Percentiles rank a stretch among this genome's conserved stretches.
phyloP scores from a whole-genome alignment of 2,329 filamentous ascomycete genomes.

The Verticillium isaacii region DNA sequence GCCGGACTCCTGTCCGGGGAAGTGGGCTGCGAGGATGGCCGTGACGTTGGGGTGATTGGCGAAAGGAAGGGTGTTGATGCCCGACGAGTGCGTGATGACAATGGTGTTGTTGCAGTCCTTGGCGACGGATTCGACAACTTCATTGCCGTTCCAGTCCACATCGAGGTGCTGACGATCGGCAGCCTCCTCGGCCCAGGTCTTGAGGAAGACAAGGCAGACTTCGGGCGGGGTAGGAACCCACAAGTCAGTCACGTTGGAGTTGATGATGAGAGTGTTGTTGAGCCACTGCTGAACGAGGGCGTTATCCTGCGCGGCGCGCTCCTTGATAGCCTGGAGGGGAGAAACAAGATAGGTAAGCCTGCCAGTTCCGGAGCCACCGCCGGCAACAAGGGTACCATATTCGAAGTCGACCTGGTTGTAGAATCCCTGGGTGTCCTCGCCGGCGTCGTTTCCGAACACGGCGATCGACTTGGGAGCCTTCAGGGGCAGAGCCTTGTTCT shows the following conservation, averaged over 20 bases:
- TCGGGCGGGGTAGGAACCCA: slow-evolving; percentile 49
- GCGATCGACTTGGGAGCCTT: slow-evolving; percentile 52
- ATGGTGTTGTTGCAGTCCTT: slow-evolving; percentile 42
- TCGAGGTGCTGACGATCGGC: slow-evolving; percentile 50
- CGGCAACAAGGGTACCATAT: slow-evolving; percentile 50
- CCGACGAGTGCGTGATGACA: slow-evolving; percentile 67
- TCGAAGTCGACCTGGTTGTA: slow-evolving; percentile 61
- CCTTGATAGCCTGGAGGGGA: slow-evolving; percentile 56
- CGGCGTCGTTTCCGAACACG: slow-evolving; percentile 67
- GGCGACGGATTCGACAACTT: slow-evolving; percentile 24
- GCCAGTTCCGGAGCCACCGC: slow-evolving; percentile 54
- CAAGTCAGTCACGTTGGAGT: slow-evolving; percentile 35
- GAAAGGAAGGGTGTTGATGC: slow-evolving; percentile 54
- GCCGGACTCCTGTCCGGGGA: slow-evolving; percentile 70
- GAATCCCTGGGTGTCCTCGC: slow-evolving; percentile 63
- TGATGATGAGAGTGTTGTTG: slow-evolving; percentile 35
- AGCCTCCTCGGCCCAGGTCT: slow-evolving; percentile 62
- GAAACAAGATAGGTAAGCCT: slow-evolving; percentile 62
- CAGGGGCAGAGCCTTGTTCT: slow-evolving; percentile 53
- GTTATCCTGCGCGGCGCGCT: slow-evolving; percentile 37
- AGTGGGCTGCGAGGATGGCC: slow-evolving; percentile 62
- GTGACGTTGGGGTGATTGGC: slow-evolving; percentile 59
- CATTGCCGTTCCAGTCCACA: slow-evolving; percentile 58
- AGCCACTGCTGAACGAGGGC: slow-evolving; percentile 36
- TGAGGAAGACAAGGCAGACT: slow-evolving; percentile 61